A percentile compares a stretch with the other conserved stretches of the same genome.
Conservation (phyloP, 1,284 basidiomycete species). For the Ustilago trichophora region DNA sequence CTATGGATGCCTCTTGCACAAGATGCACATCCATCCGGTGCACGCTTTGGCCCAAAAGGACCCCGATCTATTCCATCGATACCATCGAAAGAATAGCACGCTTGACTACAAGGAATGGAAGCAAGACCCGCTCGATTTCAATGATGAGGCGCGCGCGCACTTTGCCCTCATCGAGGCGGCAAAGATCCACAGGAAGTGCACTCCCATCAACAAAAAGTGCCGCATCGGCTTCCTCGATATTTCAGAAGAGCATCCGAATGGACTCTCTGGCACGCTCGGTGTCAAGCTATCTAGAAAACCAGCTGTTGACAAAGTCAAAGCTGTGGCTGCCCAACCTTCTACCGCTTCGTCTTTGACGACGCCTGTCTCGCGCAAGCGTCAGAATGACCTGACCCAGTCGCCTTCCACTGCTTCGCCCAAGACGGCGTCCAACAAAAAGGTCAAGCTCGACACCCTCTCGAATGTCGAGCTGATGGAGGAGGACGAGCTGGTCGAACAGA, state of each 20-base stretch:
- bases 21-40: conserved; percentile 38
- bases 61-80: conserved; percentile 24
- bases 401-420: conserved; percentile 12
- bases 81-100: conserved; percentile 27
- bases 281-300: conserved; percentile 1
- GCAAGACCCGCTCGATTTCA: conserved; percentile 26
- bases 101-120: conserved; percentile 44
- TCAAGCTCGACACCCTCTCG: neutral
- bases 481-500: conserved; percentile 1
- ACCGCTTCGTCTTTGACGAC: conserved; percentile 6
- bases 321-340: neutral
- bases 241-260: conserved; percentile 17
- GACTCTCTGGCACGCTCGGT: conserved; percentile 31
- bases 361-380: conserved; percentile 18
- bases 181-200: conserved; percentile 24
- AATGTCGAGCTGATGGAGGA: conserved; percentile 4
- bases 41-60: conserved; percentile 35
- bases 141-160: conserved; percentile 26
- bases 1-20: conserved; percentile 38
- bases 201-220: conserved; percentile 12
- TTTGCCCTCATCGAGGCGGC: conserved; percentile 43
- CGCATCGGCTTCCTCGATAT: conserved; percentile 42
- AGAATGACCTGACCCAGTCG: conserved; percentile 4
- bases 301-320: conserved; percentile 1
- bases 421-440: conserved; percentile 9